Percentiles rank a stretch among this genome's conserved stretches.
phyloP scores from a whole-genome alignment of 352 stramenopile species.

The Phytophthora citrophthora region DNA sequence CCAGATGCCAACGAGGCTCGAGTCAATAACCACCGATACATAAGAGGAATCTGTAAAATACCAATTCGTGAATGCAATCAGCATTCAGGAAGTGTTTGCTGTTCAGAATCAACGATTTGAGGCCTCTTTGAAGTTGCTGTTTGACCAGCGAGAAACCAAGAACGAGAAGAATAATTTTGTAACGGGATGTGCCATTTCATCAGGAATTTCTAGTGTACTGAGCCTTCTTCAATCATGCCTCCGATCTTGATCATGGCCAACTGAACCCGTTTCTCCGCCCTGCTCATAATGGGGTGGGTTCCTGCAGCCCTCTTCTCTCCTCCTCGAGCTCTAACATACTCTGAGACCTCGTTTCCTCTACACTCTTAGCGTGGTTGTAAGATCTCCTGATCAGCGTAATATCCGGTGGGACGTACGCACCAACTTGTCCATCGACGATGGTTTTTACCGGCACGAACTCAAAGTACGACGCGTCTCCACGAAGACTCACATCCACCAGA shows the following conservation, averaged over 20 bases:
- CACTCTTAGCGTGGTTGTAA: conserved; percentile 61
- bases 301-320: conserved; percentile 24
- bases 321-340: conserved; percentile 69
- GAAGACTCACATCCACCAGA: conserved; percentile 73
- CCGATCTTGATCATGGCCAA: conserved; percentile 8
- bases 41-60: conserved; percentile 7
- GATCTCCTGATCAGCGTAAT: conserved; percentile 52
- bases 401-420: conserved; percentile 51
- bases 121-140: conserved; percentile 22
- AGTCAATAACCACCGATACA: background rate
- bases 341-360: conserved; percentile 54
- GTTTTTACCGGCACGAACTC: conserved; percentile 60
- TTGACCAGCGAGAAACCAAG: conserved; percentile 1
- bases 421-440: conserved; percentile 8
- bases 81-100: background rate
- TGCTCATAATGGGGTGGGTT: conserved; percentile 25
- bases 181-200: conserved; percentile 22
- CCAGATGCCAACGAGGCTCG: background rate
- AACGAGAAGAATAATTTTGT: conserved; percentile 14
- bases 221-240: conserved; percentile 11
- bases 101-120: conserved; percentile 1
- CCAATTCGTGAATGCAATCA: background rate
- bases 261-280: conserved; percentile 11
- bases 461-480: conserved; percentile 67
- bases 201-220: conserved; percentile 27